Conservation (phyloP, 2,329 filamentous ascomycete genomes). For the Fusarium newnesense region DNA sequence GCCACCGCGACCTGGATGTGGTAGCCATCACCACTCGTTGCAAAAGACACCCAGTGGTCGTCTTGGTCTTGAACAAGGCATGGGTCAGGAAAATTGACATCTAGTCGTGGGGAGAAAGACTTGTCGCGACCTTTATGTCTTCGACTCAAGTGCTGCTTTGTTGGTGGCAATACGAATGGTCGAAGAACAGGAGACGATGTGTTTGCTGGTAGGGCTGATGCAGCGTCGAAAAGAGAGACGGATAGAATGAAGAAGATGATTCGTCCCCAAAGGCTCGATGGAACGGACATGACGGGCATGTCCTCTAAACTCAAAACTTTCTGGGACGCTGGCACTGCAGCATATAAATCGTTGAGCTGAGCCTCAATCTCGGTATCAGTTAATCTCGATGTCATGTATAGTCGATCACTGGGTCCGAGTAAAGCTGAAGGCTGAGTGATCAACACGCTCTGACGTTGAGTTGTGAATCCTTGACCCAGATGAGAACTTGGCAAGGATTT, state of each 20-base stretch:
- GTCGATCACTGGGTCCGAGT: constrained; percentile 31
- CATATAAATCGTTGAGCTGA: constrained; percentile 27
- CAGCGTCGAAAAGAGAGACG: constrained; percentile 6
- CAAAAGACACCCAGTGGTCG: constrained; percentile 68
- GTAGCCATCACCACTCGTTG: constrained; percentile 60
- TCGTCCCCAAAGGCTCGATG: constrained; percentile 11
- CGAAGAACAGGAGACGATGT: neutral
- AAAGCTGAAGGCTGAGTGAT: constrained; percentile 17
- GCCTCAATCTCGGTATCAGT: constrained; percentile 35
- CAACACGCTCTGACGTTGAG: constrained; percentile 35
- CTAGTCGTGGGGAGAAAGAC: constrained; percentile 27
- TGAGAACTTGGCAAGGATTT: constrained; percentile 2
- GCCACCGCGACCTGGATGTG: constrained; percentile 66
- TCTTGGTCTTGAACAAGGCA: constrained; percentile 59
- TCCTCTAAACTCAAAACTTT: neutral
- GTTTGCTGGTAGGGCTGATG: constrained; percentile 11
- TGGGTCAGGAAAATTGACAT: constrained; percentile 65
- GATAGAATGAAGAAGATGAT: constrained; percentile 8
- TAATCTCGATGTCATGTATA: constrained; percentile 35
- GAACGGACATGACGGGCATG: constrained; percentile 19
- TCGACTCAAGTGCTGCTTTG: constrained; percentile 16
- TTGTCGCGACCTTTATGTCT: constrained; percentile 18
- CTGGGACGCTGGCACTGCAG: neutral
- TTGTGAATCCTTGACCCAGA: constrained; percentile 25
- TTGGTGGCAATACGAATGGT: constrained; percentile 4